Evolutionary conservation across 2,329 filamentous ascomycete genomes (phyloP).

Genomic region (Monilinia fructigena): DNA sequence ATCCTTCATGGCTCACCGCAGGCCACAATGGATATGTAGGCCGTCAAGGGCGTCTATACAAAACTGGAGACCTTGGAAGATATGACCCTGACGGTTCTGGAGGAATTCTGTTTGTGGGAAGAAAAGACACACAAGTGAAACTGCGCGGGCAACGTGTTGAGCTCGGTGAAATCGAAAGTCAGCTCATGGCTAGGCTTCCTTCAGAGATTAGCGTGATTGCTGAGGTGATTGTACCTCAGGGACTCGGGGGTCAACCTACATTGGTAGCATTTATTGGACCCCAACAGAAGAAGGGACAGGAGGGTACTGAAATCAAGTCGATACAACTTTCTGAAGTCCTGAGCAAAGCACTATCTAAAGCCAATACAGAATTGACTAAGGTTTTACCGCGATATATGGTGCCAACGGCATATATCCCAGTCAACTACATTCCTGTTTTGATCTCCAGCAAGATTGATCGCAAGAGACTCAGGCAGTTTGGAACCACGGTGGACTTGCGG

Average conservation of each 20-base stretch:
- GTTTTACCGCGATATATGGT: slow-evolving; percentile 42
- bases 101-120: slow-evolving; percentile 51
- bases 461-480: slow-evolving; percentile 40
- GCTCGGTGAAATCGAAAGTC: slow-evolving; percentile 51
- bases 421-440: slow-evolving; percentile 38
- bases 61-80: slow-evolving; percentile 58
- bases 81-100: slow-evolving; percentile 54
- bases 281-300: slow-evolving; percentile 3
- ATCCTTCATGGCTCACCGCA: slow-evolving; percentile 48
- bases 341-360: slow-evolving; percentile 17
- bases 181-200: slow-evolving; percentile 43
- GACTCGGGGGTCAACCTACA: slow-evolving; percentile 38
- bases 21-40: slow-evolving; percentile 34
- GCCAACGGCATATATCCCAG: slow-evolving; percentile 39
- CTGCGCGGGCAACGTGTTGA: slow-evolving; percentile 65
- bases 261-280: slow-evolving; percentile 13
- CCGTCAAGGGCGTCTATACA: slow-evolving; percentile 51
- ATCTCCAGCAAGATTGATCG: slow-evolving; percentile 42
- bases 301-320: slow-evolving; percentile 11
- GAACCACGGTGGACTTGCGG: slow-evolving; percentile 9
- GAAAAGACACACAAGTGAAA: slow-evolving; percentile 69
- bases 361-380: slow-evolving; percentile 33
- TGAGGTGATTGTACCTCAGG: slow-evolving; percentile 39
- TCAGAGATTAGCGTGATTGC: slow-evolving; percentile 38
- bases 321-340: slow-evolving; percentile 15